Percentiles rank a stretch among this genome's conserved stretches.
Evolutionary conservation across 306 rosid genomes (phyloP).

Genomic region (Phaseolus lunatus): DNA sequence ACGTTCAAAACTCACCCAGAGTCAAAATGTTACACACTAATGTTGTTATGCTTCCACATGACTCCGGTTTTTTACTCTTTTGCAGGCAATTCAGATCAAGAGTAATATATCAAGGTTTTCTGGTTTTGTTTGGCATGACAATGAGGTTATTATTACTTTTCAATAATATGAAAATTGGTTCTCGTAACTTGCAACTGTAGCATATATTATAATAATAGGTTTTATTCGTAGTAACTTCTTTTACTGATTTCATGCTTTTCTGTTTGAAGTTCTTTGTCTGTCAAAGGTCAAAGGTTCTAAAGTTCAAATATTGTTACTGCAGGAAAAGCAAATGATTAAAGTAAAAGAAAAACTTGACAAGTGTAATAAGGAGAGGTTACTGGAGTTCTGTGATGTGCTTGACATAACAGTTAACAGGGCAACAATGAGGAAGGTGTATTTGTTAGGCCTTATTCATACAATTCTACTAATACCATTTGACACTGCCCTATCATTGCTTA

Average conservation of each 20-base stretch:
- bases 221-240: constrained; percentile 25
- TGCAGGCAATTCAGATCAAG: constrained; percentile 89
- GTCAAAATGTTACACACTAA: constrained; percentile 1
- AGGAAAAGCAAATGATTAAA: constrained; percentile 92
- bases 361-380: constrained; percentile 83
- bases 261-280: constrained; percentile 26
- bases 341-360: constrained; percentile 90
- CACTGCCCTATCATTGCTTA: constrained; percentile 17
- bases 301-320: constrained; percentile 44
- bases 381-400: constrained; percentile 88
- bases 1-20: neutral
- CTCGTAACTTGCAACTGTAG: constrained; percentile 8
- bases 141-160: constrained; percentile 66
- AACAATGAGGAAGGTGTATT: constrained; percentile 80
- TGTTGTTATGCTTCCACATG: constrained; percentile 39
- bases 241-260: neutral
- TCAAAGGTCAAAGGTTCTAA: constrained; percentile 36
- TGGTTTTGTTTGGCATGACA: constrained; percentile 94
- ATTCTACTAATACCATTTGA: constrained; percentile 14
- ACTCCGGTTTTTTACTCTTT: constrained; percentile 33
- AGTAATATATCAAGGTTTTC: constrained; percentile 91
- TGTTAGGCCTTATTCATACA: constrained; percentile 33
- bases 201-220: neutral
- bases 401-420: constrained; percentile 73
- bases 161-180: neutral